A percentile compares a stretch with the other conserved stretches of the same genome.
phyloP scores from a whole-genome alignment of 2,329 filamentous ascomycete genomes.

The Epichloe coenophiala region DNA sequence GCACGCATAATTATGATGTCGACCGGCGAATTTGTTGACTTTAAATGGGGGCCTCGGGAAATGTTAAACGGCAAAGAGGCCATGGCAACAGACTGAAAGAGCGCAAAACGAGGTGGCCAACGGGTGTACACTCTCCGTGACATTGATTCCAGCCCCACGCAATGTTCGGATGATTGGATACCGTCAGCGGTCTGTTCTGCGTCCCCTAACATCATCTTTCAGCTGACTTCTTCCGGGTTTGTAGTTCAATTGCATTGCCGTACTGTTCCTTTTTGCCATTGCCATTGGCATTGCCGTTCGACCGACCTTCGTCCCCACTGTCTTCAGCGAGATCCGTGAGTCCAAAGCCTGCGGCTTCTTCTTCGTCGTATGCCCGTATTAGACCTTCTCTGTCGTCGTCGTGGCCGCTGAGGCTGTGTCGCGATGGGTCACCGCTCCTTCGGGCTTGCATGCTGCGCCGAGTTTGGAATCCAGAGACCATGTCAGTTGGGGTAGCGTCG shows the following conservation, averaged over 20 bases:
- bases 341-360: conserved; percentile 59
- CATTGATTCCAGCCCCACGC: background rate
- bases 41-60: conserved; percentile 3
- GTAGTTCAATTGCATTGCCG: conserved; percentile 34
- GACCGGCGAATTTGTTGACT: conserved; percentile 6
- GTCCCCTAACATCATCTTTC: conserved; percentile 18
- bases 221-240: conserved; percentile 32
- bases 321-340: conserved; percentile 70
- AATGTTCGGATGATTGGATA: background rate
- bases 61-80: conserved; percentile 4
- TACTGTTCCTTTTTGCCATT: conserved; percentile 30
- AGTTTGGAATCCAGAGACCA: conserved; percentile 78
- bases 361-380: conserved; percentile 81
- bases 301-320: conserved; percentile 46
- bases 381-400: conserved; percentile 65
- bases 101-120: background rate
- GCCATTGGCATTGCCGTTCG: conserved; percentile 27
- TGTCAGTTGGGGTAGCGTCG: conserved; percentile 81
- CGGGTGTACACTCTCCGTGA: background rate
- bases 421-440: conserved; percentile 53
- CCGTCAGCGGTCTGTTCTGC: conserved; percentile 6
- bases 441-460: conserved; percentile 86
- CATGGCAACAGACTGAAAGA: background rate
- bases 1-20: conserved; percentile 3
- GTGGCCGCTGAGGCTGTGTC: conserved; percentile 51